Percentiles rank a stretch among this genome's conserved stretches.
Conservation (phyloP, 2,329 filamentous ascomycete genomes). For the Neonectria punicea region DNA sequence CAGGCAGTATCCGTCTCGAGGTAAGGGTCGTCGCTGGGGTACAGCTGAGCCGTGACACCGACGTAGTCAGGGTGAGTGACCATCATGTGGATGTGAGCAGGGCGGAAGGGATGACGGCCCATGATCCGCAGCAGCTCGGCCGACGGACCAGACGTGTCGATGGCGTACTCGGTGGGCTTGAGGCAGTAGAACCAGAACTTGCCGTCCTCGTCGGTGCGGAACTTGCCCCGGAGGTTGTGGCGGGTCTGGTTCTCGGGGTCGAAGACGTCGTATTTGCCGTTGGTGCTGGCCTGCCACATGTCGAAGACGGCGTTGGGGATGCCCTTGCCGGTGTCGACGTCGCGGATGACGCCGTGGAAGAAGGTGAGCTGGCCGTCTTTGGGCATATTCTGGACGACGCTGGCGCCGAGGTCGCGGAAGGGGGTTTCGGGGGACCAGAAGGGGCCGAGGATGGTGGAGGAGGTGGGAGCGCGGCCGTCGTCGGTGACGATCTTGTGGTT, state of each 20-base stretch:
- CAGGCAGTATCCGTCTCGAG: constrained; percentile 61
- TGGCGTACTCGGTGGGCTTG: constrained; percentile 77
- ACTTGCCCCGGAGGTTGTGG: constrained; percentile 83
- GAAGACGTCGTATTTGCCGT: constrained; percentile 81
- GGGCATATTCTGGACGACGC: constrained; percentile 71
- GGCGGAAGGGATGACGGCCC: constrained; percentile 61
- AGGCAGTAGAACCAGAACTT: constrained; percentile 80
- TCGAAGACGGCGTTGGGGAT: constrained; percentile 77
- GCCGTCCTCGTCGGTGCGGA: constrained; percentile 75
- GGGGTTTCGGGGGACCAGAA: constrained; percentile 83
- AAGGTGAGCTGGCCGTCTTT: constrained; percentile 68
- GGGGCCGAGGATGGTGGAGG: constrained; percentile 79
- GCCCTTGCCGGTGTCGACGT: constrained; percentile 72
- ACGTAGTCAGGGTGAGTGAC: constrained; percentile 73
- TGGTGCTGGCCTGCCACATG: constrained; percentile 81
- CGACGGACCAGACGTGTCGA: constrained; percentile 70
- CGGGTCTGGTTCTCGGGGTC: constrained; percentile 76
- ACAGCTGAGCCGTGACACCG: constrained; percentile 80
- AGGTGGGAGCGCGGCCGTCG: constrained; percentile 72
- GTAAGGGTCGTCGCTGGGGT: constrained; percentile 75
- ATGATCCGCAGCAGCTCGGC: constrained; percentile 55
- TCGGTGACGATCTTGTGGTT: constrained; percentile 72
- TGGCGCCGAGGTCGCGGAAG: constrained; percentile 73
- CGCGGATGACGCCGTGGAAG: constrained; percentile 76
- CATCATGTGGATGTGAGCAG: constrained; percentile 64